Evolutionary conservation across 2,329 filamentous ascomycete genomes (phyloP), one percentile per base, ranked within the genome.

Genomic region (Paecilomyces sp.): DNA sequence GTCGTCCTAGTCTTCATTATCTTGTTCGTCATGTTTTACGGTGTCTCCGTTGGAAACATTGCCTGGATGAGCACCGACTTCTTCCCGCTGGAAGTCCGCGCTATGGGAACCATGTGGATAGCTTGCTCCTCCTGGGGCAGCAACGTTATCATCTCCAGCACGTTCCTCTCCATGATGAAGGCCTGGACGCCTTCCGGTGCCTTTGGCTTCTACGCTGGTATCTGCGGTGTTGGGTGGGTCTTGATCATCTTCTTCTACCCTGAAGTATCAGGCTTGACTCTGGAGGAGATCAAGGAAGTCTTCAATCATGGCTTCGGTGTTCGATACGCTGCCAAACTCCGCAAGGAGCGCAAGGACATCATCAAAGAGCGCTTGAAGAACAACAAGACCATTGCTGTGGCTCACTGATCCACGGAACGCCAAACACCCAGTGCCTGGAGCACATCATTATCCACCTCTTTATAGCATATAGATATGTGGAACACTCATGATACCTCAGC

Each of bases 141-240:
- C 58, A 81, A 82, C 64, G 75, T 83, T 60, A 80, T 83, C 58
- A 75, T 82, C 54, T 71, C 78, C 7, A 80, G 77, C 2, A 81
- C 79, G 0, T 83, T 83, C 68, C 66, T 82, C 12, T 78, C 75
- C 30, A 76, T 76, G 75, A 82, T 82, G 75, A 74, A 82, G 61
- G 69, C 68, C n/a, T 79, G 76, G 58, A 82, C 80, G 0, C 79
- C 80, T 0, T 77, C 74, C 2, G 80, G 81, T 0, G 77, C 80
- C 0, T 83, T 83, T 61, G 80, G 79, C 41, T 47, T 82, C 33
- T 82, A 81, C 61, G 78, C 79, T 0, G 64, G 69, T 12, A 68
- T 81, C 53, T 81, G 79, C 60, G 62, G 80, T 18, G 69, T 67
- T 3, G 79, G 71, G 6, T 76, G 77, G 0, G 61, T 76, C 4